Percentiles rank a stretch among this genome's conserved stretches.
Evolutionary conservation across 2,329 filamentous ascomycete species (phyloP).

Genomic region (Coccinonectria pachysandricola): DNA sequence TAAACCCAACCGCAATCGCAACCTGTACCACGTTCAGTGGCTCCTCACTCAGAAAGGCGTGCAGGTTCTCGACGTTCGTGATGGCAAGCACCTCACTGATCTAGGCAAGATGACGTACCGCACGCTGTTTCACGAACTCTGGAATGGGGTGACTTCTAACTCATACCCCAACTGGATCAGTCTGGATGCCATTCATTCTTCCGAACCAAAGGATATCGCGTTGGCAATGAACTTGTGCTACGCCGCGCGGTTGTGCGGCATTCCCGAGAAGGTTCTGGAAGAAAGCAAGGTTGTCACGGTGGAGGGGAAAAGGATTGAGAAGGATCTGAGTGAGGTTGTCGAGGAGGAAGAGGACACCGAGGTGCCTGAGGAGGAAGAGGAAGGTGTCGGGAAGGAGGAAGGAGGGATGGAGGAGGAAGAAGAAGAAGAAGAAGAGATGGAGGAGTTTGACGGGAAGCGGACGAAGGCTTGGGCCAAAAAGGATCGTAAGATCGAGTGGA

Average conservation of each 20-base stretch:
- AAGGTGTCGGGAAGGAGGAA: neutral
- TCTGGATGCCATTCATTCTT: constrained; percentile 18
- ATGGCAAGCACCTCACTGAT: constrained; percentile 4
- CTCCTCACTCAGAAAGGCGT: constrained; percentile 14
- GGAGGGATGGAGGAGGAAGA: neutral
- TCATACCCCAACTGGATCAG: constrained; percentile 25
- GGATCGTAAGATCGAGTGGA: neutral
- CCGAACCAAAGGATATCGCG: constrained; percentile 15
- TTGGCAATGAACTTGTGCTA: constrained; percentile 23
- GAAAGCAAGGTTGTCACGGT: constrained; percentile 6
- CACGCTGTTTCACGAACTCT: constrained; percentile 14
- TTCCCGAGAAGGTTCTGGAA: no score
- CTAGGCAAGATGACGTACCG: constrained; percentile 11
- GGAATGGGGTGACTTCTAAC: constrained; percentile 11
- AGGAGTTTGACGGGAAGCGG: no score
- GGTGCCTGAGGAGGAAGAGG: neutral
- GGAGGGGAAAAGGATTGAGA: neutral
- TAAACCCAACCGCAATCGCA: constrained; percentile 5
- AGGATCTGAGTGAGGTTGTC: neutral
- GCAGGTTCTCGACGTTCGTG: constrained; percentile 1
- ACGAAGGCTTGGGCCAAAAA: no score
- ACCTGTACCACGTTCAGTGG: constrained; percentile 19
- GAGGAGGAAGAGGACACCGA: constrained; percentile 1
- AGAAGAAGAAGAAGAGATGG: neutral
- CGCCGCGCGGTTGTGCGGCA: no score